Conservation (phyloP, 371 early-diverging fungal species). For the Mucor plumbeus region DNA sequence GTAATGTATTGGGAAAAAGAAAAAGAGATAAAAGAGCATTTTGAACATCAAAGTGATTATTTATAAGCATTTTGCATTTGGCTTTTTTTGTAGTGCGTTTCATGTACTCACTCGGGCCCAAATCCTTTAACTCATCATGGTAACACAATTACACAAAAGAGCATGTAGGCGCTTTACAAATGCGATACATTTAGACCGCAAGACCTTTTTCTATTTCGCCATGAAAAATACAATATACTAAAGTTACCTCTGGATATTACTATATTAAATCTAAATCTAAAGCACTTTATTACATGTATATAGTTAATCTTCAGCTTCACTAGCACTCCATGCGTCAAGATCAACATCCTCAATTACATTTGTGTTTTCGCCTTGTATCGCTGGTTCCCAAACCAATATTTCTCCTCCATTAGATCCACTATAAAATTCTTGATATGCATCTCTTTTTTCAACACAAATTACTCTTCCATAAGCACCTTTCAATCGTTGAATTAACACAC, state of each 20-base stretch:
- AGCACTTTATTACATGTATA: conserved; percentile 6
- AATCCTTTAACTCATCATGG: conserved; percentile 3
- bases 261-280: background rate
- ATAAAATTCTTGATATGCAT: conserved; percentile 64
- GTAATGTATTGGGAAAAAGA: conserved; percentile 4
- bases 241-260: conserved; percentile 17
- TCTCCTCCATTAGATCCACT: conserved; percentile 72
- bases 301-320: conserved; percentile 27
- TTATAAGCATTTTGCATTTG: conserved; percentile 18
- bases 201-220: background rate
- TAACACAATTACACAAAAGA: conserved; percentile 25
- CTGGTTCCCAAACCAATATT: conserved; percentile 72
- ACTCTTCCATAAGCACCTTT: conserved; percentile 71
- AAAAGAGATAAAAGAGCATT: conserved; percentile 9
- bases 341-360: conserved; percentile 13
- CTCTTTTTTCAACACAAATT: conserved; percentile 62
- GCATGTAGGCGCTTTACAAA: conserved; percentile 16
- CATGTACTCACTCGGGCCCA: conserved; percentile 25
- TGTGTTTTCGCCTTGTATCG: conserved; percentile 25
- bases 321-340: conserved; percentile 36
- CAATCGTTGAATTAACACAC: conserved; percentile 57
- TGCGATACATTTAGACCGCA: conserved; percentile 10
- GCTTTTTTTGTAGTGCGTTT: conserved; percentile 14
- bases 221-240: background rate
- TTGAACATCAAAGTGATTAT: background rate